Percentiles rank a stretch among this genome's conserved stretches.
These are phyloP conservation scores for Juncus effusus DNA, from an alignment of 176 grass and related monocot species.

Conservation along the genomic window DNA sequence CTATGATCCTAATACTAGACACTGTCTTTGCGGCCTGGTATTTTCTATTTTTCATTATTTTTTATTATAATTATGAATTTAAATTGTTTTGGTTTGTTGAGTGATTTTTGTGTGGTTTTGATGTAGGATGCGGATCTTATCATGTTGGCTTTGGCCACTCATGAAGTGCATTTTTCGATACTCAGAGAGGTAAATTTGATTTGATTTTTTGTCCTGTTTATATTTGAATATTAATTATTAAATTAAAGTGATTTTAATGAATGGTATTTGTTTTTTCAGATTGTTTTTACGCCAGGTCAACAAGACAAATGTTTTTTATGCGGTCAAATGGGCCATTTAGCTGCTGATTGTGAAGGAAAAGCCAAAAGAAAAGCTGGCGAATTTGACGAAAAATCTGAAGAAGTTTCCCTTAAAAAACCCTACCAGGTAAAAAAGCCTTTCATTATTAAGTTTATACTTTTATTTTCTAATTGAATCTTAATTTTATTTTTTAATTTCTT, in stretches of 20 bases:
- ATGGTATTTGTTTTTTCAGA: conserved; percentile 33
- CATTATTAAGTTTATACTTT: background rate
- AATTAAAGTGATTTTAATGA: too few relatives aligned
- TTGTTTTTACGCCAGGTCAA: conserved; percentile 91
- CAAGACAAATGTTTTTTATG: conserved; percentile 98
- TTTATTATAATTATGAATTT: conserved; percentile 22
- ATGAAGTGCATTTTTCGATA: conserved; percentile 99
- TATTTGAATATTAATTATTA: background rate
- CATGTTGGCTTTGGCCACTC: conserved; percentile 98
- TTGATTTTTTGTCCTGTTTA: conserved; percentile 4
- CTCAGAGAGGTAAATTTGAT: conserved; percentile 76
- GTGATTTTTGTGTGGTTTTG: conserved; percentile 23
- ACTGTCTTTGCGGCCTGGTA: conserved; percentile 97
- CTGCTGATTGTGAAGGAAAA: conserved; percentile 86
- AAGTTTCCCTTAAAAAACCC: conserved; percentile 65
- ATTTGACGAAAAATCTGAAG: conserved; percentile 83
- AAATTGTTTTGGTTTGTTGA: conserved; percentile 25
- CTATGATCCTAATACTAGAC: conserved; percentile 88
- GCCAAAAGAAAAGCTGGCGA: conserved; percentile 94
- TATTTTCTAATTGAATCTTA: background rate
- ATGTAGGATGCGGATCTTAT: conserved; percentile 97
- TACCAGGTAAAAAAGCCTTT: conserved; percentile 60
- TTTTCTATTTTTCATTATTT: conserved; percentile 17
- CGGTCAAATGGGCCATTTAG: conserved; percentile 95
- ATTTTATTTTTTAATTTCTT: conserved; percentile 11